Percentiles rank a stretch among this genome's conserved stretches.
Evolutionary conservation across 371 early-diverging fungal genomes (phyloP).

Genomic region (Apophysomyces variabilis): DNA sequence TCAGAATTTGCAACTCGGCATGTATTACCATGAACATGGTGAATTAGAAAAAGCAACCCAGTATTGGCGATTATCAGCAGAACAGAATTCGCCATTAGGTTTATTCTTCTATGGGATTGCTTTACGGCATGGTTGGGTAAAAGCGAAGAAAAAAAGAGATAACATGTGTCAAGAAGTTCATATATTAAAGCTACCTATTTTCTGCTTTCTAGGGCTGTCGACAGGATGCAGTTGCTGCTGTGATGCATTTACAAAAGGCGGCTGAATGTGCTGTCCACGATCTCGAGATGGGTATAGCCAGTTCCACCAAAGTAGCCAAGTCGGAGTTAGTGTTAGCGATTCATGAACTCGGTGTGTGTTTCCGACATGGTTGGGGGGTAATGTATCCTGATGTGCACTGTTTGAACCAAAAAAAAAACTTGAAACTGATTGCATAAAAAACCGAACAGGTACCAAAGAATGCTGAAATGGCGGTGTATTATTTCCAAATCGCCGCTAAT

Average conservation of each 20-base stretch:
- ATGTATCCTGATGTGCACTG: background rate
- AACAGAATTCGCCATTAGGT: conserved; percentile 74
- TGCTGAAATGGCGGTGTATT: conserved; percentile 81
- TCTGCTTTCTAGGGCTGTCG: conserved; percentile 60
- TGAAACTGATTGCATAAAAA: background rate
- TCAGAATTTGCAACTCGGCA: conserved; percentile 13
- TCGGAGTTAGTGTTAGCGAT: conserved; percentile 77
- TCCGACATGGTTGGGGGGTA: conserved; percentile 93
- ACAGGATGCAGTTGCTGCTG: conserved; percentile 62
- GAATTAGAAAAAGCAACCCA: conserved; percentile 81
- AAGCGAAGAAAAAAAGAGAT: no score
- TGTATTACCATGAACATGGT: conserved; percentile 54
- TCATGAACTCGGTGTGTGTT: conserved; percentile 83
- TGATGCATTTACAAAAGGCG: conserved; percentile 79
- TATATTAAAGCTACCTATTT: no score
- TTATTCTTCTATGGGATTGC: conserved; percentile 88
- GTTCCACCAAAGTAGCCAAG: conserved; percentile 40
- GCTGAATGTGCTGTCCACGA: conserved; percentile 76
- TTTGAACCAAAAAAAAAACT: no score
- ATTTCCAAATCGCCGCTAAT: conserved; percentile 87
- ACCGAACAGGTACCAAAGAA: conserved; percentile 64
- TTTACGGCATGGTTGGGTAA: conserved; percentile 90
- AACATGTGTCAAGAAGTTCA: no score
- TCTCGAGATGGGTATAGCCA: conserved; percentile 40
- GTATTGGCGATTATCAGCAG: conserved; percentile 82